Evolutionary conservation across 805 yeast species (phyloP), one percentile per base, ranked within the genome.

Genomic region (Candida parachauliodes): DNA sequence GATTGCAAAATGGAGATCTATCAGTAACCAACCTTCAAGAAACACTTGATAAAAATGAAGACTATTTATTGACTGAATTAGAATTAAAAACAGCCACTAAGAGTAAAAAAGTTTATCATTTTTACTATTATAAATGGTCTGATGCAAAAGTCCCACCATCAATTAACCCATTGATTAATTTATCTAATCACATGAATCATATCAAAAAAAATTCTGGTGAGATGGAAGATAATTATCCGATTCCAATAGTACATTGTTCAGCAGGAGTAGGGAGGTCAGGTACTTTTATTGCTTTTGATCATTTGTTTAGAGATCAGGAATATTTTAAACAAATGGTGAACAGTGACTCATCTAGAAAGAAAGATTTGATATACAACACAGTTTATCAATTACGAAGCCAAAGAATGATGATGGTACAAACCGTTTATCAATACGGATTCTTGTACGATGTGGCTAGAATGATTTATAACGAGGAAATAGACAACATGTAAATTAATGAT

Each of bases 241-340:
- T 46, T 3, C 68, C 68, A 11, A 54, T 56, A 11, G 44, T 59
- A 10, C 75, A 70, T 44, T 70, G 76, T 37, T 69, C 75, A 5
- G 76, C 76, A 5, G 76, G 76, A 0, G 74, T 70, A 1, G 76
- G 76, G 3, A 49, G 76, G 42, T 65, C 74, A 1, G 71, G 70
- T 2, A 62, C 70, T 0, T 60, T 62, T 37, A 62, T 61, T 26
- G 65, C 66, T 5, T 47, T 57, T 43, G 70, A 58, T 52, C 63
- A 60, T 47, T 41, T 67, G 2, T 42, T 34, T 18, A 34, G 18
- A 18, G 25, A 34, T 22, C 22, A 17, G 18, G 25, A 27, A 11
- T 4, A 25, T 20, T 37, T 34, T 24, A 29, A 23, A 26, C 14
- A 32, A 1, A n/a, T 35, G 17, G 17, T 32, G 8, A 36, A 25